Base-by-base conservation (phyloP, 345 rosid species). In the Trapa bicornis region DNA sequence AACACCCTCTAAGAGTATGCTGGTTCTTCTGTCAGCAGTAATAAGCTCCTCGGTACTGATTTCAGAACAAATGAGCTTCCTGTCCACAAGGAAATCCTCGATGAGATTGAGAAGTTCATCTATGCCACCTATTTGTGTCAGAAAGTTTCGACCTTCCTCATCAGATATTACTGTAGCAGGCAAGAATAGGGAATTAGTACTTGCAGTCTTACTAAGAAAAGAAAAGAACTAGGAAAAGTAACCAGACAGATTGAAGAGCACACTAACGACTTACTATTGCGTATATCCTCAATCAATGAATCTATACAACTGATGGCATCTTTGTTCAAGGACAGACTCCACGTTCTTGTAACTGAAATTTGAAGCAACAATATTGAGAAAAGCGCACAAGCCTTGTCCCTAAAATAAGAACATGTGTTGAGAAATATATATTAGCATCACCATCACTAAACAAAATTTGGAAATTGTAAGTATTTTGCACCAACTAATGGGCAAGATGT, bases 51-150 rank as follows among this genome's bases (percentile, higher is more conserved):
- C 79, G 54, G 83, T 76, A 65, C 85, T 67, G 70, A 6, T 73
- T 57, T 68, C 76, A 56, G 64, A 54, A 65, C 29, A 22, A 71
- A 79, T 32, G 12, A 88, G 69, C 79, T 79, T 81, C 71, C 91
- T 83, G 53, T 80, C 78, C 56, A 78, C 56, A 47, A 91, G 80
- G 67, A 75, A 71, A 67, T 82, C 79, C 67, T 48, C 81, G 68
- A 87, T 80, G 66, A 86, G 77, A 72, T 72, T 67, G 72, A 85
- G 85, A 61, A 91, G 73, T 67, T 83, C 91, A 75, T 88, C 84
- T 74, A 67, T 13, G 16, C 33, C 64, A 64, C 80, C 78, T 22
- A 75, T 66, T 56, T 78, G 82, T 36, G 73, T 67, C 48, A 88
- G 68, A 66, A 81, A 61, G 53, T 60, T 76, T 79, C 84, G 76